These are phyloP conservation scores for Fomitopsis pinicola DNA, from an alignment of 1,284 basidiomycete genomes.

Conservation along the genomic window DNA sequence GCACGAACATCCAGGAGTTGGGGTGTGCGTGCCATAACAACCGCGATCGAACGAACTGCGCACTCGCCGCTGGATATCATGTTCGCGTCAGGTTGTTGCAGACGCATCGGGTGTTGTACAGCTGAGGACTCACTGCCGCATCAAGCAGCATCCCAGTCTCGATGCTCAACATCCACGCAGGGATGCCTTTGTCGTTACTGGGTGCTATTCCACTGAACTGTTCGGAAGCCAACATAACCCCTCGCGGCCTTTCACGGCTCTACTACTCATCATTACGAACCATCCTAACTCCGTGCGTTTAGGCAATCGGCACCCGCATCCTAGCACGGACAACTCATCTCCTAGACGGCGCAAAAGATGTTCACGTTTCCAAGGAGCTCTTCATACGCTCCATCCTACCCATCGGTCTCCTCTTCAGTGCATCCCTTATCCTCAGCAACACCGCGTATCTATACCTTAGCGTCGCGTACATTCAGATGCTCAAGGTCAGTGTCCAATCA, in stretches of 20 bases:
- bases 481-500: conserved; percentile 59
- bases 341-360: conserved; percentile 86
- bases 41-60: not conserved
- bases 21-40: not conserved
- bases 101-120: too few species aligned
- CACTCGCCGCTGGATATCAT: not conserved
- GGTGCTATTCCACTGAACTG: too few species aligned
- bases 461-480: conserved; percentile 97
- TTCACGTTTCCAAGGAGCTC: conserved; percentile 80
- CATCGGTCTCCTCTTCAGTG: conserved; percentile 91
- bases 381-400: conserved; percentile 89
- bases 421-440: conserved; percentile 89
- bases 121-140: too few species aligned
- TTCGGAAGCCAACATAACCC: too few species aligned
- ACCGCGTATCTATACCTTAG: conserved; percentile 91
- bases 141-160: too few species aligned
- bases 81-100: not conserved
- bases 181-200: too few species aligned
- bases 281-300: not conserved
- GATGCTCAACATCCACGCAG: too few species aligned
- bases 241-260: not conserved
- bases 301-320: conserved; percentile 88
- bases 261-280: not conserved
- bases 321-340: conserved; percentile 86
- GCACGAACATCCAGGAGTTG: not conserved